Evolutionary conservation across 345 rosid genomes (phyloP).

Genomic region (Physaria fendleri): DNA sequence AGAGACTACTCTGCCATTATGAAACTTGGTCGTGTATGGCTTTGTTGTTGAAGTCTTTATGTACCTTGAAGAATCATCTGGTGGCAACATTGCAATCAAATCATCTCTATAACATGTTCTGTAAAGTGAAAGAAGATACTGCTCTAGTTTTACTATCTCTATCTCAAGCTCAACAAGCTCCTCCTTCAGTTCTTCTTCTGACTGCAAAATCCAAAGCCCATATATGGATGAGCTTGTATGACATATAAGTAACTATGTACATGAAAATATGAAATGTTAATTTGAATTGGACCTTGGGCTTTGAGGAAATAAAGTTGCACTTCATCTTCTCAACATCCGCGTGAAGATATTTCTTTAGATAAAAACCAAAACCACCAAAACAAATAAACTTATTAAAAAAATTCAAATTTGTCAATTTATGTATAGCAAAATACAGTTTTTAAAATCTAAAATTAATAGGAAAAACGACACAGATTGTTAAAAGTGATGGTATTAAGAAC

Average conservation of each 20-base stretch:
- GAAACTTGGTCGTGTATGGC: slow-evolving; percentile 21
- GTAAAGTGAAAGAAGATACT: slow-evolving; percentile 55
- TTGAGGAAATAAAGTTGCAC: background rate
- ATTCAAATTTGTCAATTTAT: too few species aligned
- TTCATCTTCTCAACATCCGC: slow-evolving; percentile 17
- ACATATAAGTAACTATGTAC: background rate
- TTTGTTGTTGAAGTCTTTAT: too few species aligned
- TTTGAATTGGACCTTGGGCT: slow-evolving; percentile 10
- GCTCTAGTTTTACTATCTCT: slow-evolving; percentile 54
- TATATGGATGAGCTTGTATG: background rate
- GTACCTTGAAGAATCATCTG: slow-evolving; percentile 7
- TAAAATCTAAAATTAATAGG: too few species aligned
- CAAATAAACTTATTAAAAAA: background rate
- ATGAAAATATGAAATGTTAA: background rate
- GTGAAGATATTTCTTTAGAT: slow-evolving; percentile 13
- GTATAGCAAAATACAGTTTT: too few species aligned
- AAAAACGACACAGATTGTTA: too few species aligned
- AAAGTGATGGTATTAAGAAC: slow-evolving; percentile 21
- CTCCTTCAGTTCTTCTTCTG: slow-evolving; percentile 42
- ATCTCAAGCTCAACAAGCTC: slow-evolving; percentile 57
- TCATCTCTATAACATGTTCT: slow-evolving; percentile 51
- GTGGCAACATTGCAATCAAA: slow-evolving; percentile 10
- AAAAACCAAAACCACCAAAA: background rate
- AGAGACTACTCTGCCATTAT: slow-evolving; percentile 17
- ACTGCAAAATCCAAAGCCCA: slow-evolving; percentile 28